Conservation (phyloP, 148 eudicot species). For the Nepenthes gracilis region DNA sequence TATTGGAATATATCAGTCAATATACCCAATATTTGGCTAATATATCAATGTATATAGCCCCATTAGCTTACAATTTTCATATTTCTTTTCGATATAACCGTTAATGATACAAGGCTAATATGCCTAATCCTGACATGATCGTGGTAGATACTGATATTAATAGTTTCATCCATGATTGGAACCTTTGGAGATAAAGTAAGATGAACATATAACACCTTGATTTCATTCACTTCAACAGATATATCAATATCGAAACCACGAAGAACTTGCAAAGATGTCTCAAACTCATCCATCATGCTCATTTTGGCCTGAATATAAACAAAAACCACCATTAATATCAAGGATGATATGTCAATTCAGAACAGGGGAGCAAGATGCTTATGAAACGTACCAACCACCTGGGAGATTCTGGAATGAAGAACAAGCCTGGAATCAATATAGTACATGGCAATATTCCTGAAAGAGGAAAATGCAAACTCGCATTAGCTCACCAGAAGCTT, state of each 20-base stretch:
- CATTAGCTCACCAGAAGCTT: background rate
- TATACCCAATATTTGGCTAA: too few species aligned
- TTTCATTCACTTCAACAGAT: too few species aligned
- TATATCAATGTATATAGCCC: too few species aligned
- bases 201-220: too few species aligned
- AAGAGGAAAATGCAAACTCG: conserved; percentile 4
- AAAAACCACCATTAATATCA: conserved; percentile 1
- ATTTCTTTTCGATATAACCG: too few species aligned
- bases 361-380: background rate
- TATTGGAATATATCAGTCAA: too few species aligned
- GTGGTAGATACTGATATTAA: too few species aligned
- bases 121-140: too few species aligned
- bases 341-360: conserved; percentile 1
- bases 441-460: conserved; percentile 85
- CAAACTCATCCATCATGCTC: conserved; percentile 87
- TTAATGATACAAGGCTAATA: too few species aligned
- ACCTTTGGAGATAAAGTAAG: too few species aligned
- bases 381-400: conserved; percentile 81
- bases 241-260: conserved; percentile 26
- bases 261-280: conserved; percentile 92
- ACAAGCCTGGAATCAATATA: conserved; percentile 80
- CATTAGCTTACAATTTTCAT: too few species aligned
- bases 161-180: too few species aligned
- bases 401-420: conserved; percentile 97
- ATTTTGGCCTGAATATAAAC: conserved; percentile 62